These are phyloP conservation scores for Giardia duodenalis DNA, from an alignment of 208 protist species.

Conservation along the genomic window DNA sequence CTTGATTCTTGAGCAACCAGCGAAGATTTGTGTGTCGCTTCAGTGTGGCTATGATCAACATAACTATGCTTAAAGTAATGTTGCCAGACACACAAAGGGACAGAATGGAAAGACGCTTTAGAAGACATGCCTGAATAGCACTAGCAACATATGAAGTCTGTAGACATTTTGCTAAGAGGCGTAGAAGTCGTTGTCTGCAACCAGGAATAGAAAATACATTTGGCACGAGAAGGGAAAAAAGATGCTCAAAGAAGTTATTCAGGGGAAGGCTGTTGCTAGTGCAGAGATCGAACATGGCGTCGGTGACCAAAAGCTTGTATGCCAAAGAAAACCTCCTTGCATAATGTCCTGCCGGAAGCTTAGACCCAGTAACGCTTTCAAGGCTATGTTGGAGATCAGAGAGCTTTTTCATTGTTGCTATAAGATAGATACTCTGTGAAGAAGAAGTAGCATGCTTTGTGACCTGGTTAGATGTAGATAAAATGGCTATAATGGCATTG, in stretches of 20 bases:
- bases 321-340: background rate
- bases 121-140: background rate
- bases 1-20: background rate
- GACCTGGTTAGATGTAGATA: background rate
- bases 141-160: background rate
- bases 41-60: background rate
- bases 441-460: background rate
- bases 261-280: background rate
- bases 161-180: background rate
- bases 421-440: background rate
- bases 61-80: background rate
- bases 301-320: background rate
- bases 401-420: background rate
- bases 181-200: background rate
- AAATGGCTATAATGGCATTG: background rate
- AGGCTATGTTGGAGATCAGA: background rate
- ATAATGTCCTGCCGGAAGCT: background rate
- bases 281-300: background rate
- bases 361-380: background rate
- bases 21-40: background rate
- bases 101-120: background rate
- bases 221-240: background rate
- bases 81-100: background rate
- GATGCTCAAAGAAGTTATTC: background rate
- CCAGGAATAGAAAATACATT: background rate